phyloP scores from a whole-genome alignment of 1,284 basidiomycete genomes.

The Clitocybe nebularis region DNA sequence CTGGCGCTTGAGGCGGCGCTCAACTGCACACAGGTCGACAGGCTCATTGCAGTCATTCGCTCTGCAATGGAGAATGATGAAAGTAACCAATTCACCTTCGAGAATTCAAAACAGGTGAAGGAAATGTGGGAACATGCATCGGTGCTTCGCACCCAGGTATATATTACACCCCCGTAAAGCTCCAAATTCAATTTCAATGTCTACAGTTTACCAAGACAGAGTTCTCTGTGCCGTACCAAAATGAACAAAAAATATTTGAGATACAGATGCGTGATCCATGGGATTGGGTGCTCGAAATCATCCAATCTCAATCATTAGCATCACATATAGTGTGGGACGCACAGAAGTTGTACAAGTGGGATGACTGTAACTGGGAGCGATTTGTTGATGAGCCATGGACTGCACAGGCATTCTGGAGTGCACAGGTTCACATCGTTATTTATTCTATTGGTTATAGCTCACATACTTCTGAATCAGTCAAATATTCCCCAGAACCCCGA shows the following conservation, averaged over 20 bases:
- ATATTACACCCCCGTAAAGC: background rate
- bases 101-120: slow-evolving; percentile 5
- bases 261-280: slow-evolving; percentile 2
- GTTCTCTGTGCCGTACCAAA: slow-evolving; percentile 4
- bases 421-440: slow-evolving; percentile 26
- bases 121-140: slow-evolving; percentile 6
- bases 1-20: slow-evolving; percentile 18
- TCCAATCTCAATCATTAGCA: background rate
- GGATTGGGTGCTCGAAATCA: slow-evolving; percentile 7
- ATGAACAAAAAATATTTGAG: background rate
- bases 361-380: slow-evolving; percentile 21
- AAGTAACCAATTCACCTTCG: background rate
- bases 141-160: background rate
- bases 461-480: slow-evolving; percentile 9
- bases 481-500: slow-evolving; percentile 9
- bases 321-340: slow-evolving; percentile 22
- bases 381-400: slow-evolving; percentile 34
- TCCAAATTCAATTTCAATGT: background rate
- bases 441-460: background rate
- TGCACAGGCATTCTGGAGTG: slow-evolving; percentile 19
- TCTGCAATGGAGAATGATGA: background rate
- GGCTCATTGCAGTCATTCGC: slow-evolving; percentile 18
- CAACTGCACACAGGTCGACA: slow-evolving; percentile 15
- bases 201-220: slow-evolving; percentile 1
- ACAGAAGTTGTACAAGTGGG: slow-evolving; percentile 23